Evolutionary conservation across 352 stramenopile genomes (phyloP), one percentile per base, ranked within the genome.

Genomic region (Globisporangium lucens): DNA sequence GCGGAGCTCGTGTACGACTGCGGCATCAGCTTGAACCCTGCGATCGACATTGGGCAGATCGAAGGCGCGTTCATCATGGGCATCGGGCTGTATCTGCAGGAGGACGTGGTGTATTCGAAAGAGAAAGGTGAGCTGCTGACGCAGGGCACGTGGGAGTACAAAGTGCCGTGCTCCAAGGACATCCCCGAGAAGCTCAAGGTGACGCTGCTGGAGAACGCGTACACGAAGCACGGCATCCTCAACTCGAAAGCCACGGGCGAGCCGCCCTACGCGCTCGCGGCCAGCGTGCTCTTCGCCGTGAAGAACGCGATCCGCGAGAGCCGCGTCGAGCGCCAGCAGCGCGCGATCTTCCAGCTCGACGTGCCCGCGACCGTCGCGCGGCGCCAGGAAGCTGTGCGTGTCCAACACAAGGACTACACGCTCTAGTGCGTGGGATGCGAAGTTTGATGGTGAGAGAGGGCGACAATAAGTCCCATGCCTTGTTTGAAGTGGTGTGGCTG

Each of bases 11-110:
- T 94, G 57, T 97, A 97, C 87, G 91, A 98, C 67, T 83, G 98
- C 41, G 97, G 97, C 38, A 89, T 89, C 7, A 98, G 90, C 63
- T 97, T 99, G 71, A 99, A 99, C 74, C 96, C 96, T 22, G 84
- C 91, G 15, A 98, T 99, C 73, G 96, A 99, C 71, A 97, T 99
- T 74, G 96, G 97, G 20, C 97, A 99, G 77, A 98, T 99, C 52
- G 97, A 99, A 82, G 97, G 97, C 29, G 97, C 93, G 1, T 99
- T 99, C 74, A 89, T 98, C 58, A 97, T 99, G 69, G 96, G 94
- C 49, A 97, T 98, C 77, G 97, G 97, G 3, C 90, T 97, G 74
- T 94, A 93, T 56, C 96, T 94, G 3, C 90, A 98, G 51, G 97
- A 99, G 66, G 93, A 98, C 74, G 71, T 98, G 30, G 86, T 98